Base-by-base conservation (phyloP, 352 stramenopile genomes). In the Pythium folliculosum region DNA sequence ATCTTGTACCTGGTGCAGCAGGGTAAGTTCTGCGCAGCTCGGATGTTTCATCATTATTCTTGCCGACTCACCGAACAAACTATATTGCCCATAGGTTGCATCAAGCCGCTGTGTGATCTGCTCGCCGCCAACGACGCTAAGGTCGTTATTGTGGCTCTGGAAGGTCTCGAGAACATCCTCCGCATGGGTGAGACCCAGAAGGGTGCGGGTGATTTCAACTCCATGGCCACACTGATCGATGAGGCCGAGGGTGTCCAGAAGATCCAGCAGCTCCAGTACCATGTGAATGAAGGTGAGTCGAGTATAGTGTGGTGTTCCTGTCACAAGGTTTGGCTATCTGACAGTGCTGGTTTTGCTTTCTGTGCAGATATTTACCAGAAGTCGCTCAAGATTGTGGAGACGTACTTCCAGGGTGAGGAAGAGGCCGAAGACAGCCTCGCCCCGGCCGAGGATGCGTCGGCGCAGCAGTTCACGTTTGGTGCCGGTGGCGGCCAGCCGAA, bases 121-220 rank as follows among this genome's bases (percentile, higher is more conserved):
- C 85, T 99, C 35, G 91, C 91, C 17, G 92, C 98, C 12, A 94
- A 96, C 70, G 98, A 99, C 76, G 85, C 94, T 8, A 99, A 99
- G 86, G 97, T 99, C 76, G 91, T 99, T 49, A 99, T 97, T 35
- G 98, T 99, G 52, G 97, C 97, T 14, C 80, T 99, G 35, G 98
- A 99, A 77, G 97, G 96, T 22, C 89, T 99, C 30, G 97, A 99
- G 70, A 99, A 99, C 82, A 99, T 99, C 63, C 82, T 99, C 60
- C 98, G 96, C 67, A 89, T 98, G 35, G 90, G 89, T 32, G 80
- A 91, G 51, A 62, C 72, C 51, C 70, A 85, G 75, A 89, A 89
- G 74, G 58, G 62, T 17, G 77, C 77, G 23, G 76, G 76, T 45
- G 82, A 95, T 27, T 86, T 97, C 63, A 99, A 99, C 78, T 74